A percentile compares a stretch with the other conserved stretches of the same genome.
Conservation (phyloP, 345 rosid genomes). For the Aegle marmelos region DNA sequence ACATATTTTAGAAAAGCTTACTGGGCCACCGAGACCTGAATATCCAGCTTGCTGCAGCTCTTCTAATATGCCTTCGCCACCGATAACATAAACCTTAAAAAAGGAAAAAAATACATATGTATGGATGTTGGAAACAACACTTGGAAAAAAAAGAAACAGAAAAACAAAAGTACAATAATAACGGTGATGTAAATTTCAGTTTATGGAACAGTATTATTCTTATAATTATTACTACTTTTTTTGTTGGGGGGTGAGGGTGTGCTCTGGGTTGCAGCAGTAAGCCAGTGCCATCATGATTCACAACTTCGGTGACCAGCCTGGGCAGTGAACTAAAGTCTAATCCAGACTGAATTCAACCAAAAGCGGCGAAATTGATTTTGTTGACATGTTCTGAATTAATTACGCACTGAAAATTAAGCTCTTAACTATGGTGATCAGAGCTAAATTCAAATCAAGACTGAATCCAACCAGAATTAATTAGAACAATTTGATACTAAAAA, state of each 20-base stretch:
- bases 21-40: constrained; percentile 87
- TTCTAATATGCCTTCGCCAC: constrained; percentile 75
- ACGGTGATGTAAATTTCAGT: not conserved
- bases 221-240: too few species aligned
- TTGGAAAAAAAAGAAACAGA: not conserved
- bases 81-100: constrained; percentile 80
- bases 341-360: not conserved
- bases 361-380: not conserved
- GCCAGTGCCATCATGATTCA: not conserved
- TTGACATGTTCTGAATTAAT: not conserved
- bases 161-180: too few species aligned
- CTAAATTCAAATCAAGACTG: not conserved
- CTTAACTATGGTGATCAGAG: not conserved
- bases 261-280: not conserved
- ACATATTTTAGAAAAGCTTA: constrained; percentile 29
- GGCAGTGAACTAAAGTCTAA: not conserved
- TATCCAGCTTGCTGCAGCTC: constrained; percentile 74
- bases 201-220: too few species aligned
- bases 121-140: not conserved
- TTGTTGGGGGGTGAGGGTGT: too few species aligned
- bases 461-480: not conserved
- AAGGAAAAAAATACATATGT: not conserved
- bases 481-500: not conserved
- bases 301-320: not conserved
- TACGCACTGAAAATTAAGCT: too few species aligned